Percentiles rank a stretch among this genome's conserved stretches.
phyloP scores from a whole-genome alignment of 306 rosid genomes.

The Adenanthera pavonina region DNA sequence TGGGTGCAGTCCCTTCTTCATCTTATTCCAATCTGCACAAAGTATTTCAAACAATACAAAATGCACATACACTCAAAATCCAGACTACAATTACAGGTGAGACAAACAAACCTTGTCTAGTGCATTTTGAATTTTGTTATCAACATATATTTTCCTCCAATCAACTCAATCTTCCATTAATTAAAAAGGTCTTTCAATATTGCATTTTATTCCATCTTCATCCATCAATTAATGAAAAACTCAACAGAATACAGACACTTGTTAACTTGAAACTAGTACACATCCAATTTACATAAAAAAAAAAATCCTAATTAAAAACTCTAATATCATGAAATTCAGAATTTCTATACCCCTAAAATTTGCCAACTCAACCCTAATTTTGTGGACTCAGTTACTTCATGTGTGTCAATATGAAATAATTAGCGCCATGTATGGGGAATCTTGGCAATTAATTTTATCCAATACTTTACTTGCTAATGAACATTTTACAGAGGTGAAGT shows the following conservation, averaged over 20 bases:
- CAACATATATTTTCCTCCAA: background rate
- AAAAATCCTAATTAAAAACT: background rate
- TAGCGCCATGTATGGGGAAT: background rate
- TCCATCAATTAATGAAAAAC: background rate
- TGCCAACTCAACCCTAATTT: background rate
- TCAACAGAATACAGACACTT: background rate
- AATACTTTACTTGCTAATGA: background rate
- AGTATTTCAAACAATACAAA: background rate
- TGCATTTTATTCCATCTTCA: background rate
- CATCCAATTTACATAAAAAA: background rate
- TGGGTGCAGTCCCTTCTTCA: constrained; percentile 96
- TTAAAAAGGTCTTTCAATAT: background rate
- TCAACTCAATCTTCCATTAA: background rate
- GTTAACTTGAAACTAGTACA: background rate
- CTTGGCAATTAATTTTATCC: background rate
- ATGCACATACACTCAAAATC: background rate
- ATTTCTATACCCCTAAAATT: background rate
- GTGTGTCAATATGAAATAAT: background rate
- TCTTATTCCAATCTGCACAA: constrained; percentile 39
- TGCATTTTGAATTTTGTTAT: background rate
- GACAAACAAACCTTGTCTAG: background rate
- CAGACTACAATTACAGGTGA: background rate
- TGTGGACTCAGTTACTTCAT: background rate
- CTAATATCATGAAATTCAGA: background rate
- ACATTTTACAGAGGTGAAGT: background rate